Evolutionary conservation across 106 monocot species (phyloP).

Genomic region (Dendrobium chrysotoxum): DNA sequence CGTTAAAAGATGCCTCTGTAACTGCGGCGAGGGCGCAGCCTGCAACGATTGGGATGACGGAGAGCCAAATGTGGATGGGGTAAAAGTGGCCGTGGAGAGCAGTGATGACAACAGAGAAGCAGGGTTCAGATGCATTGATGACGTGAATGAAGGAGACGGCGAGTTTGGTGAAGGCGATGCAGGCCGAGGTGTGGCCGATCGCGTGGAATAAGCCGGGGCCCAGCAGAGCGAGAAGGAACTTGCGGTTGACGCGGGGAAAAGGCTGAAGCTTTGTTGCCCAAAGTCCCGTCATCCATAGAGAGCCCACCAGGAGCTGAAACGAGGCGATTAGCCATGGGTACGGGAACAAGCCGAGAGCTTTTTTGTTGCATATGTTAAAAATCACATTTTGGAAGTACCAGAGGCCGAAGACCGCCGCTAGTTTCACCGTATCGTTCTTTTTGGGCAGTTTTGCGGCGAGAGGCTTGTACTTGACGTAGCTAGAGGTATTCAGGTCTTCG

Average conservation of each 20-base stretch:
- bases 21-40: constrained; percentile 35
- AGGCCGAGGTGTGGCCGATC: constrained; percentile 56
- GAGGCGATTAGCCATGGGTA: constrained; percentile 71
- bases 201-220: constrained; percentile 55
- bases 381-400: constrained; percentile 60
- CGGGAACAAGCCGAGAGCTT: constrained; percentile 49
- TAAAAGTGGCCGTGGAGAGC: constrained; percentile 33
- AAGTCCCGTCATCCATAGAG: constrained; percentile 44
- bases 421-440: constrained; percentile 5
- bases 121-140: constrained; percentile 58
- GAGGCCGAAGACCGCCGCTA: constrained; percentile 36
- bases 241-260: constrained; percentile 18
- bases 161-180: constrained; percentile 53
- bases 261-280: constrained; percentile 41
- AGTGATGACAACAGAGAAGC: constrained; percentile 52
- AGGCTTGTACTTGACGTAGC: background rate
- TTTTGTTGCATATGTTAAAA: constrained; percentile 76
- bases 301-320: constrained; percentile 53
- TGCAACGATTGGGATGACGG: constrained; percentile 31
- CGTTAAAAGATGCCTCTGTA: constrained; percentile 43
- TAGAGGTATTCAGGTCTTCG: background rate
- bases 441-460: background rate
- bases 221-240: constrained; percentile 43
- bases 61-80: constrained; percentile 36
- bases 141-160: constrained; percentile 69